Evolutionary conservation across 2,329 filamentous ascomycete species (phyloP), one percentile per base, ranked within the genome.

Genomic region (Aspergillus novofumigatus): DNA sequence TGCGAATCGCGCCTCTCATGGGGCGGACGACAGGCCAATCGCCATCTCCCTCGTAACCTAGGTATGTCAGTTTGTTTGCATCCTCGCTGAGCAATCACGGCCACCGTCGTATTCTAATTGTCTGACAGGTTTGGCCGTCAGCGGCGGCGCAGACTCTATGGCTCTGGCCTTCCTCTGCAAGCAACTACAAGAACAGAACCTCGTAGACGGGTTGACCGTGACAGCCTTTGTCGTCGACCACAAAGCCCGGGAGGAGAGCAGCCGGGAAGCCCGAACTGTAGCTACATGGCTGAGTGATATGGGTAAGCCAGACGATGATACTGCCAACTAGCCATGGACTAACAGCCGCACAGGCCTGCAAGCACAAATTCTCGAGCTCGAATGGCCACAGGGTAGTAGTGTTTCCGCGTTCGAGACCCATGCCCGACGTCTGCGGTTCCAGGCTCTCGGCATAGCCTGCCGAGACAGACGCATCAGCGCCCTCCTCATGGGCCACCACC

Each of bases 71-170:
- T 7, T 38, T 6, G 51, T 38, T 38, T 17, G 52, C 17, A 10
- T 17, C 14, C 26, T 44, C 20, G 11, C n/a, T 38, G 26, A 38
- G 28, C 10, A 38, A 54, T 10, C 29, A 17, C 29, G 29, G 29
- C 29, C 29, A 11, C 29, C 29, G 11, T 14, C 14, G 11, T 38
- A 14, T 38, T 14, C n/a, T 42, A 23, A 9, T n/a, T n/a, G 42
- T 59, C 10, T 44, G 25, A 21, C 60, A 90, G 88, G 83, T 54
- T 78, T 97, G 58, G 94, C 92, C 17, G 80, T 97, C 59, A 97
- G 92, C 69, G 94, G 94, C 25, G 94, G 94, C 7, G 90, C 94
- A 42, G 94, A 99, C 74, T 97, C 93, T n/a, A 99, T 97, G 92
- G 93, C 93, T 28, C 80, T 99, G 59, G 91, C 92, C 55, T 86